Conservation (phyloP, 371 early-diverging fungal species). For the Rhizopus delemar region DNA sequence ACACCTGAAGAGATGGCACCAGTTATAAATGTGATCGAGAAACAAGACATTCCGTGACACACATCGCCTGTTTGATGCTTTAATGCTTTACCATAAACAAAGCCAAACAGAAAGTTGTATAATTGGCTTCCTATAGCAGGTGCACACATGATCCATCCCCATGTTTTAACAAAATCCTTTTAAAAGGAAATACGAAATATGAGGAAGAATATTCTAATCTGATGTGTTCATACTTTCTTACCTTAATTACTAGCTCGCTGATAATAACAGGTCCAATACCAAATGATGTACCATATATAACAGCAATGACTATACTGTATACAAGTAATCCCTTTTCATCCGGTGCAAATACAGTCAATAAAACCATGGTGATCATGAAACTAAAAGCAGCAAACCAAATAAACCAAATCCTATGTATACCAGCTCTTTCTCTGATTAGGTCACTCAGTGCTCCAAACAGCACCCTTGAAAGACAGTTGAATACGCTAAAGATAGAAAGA, state of each 20-base stretch:
- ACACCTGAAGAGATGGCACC: conserved; percentile 27
- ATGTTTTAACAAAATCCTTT: conserved; percentile 51
- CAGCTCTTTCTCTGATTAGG: conserved; percentile 35
- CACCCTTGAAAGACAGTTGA: conserved; percentile 50
- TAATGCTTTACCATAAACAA: conserved; percentile 37
- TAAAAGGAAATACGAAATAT: neutral
- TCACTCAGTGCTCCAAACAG: conserved; percentile 47
- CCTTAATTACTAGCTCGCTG: conserved; percentile 47
- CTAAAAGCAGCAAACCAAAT: conserved; percentile 32
- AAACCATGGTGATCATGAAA: conserved; percentile 16
- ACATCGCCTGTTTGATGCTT: conserved; percentile 27
- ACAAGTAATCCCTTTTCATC: conserved; percentile 26
- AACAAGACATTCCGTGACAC: conserved; percentile 40
- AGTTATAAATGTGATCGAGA: conserved; percentile 29
- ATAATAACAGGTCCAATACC: conserved; percentile 46
- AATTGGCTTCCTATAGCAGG: conserved; percentile 49
- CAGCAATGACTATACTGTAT: conserved; percentile 37
- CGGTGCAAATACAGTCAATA: neutral
- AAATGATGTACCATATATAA: conserved; percentile 44
- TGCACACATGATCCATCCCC: conserved; percentile 50
- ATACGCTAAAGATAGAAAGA: conserved; percentile 48
- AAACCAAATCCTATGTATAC: conserved; percentile 48
- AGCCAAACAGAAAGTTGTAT: conserved; percentile 47
- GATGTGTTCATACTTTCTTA: conserved; percentile 6
- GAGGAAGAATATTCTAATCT: neutral